These are phyloP conservation scores for Monascus purpureus DNA, from an alignment of 495 filamentous ascomycete genomes.

Conservation along the genomic window DNA sequence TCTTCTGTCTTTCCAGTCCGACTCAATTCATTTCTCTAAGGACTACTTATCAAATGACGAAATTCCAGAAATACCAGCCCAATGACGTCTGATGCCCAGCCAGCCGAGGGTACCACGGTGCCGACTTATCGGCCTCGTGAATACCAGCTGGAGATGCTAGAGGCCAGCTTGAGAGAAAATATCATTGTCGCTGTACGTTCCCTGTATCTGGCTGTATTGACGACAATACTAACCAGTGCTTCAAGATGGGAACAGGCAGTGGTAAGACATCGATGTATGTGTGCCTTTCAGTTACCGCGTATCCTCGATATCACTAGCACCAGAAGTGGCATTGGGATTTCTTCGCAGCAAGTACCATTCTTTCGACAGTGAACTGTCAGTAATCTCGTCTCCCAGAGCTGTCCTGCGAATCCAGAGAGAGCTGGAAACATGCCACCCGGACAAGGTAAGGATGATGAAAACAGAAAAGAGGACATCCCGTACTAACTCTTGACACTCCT, in stretches of 20 bases:
- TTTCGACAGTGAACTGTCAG: background rate
- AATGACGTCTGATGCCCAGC: no score
- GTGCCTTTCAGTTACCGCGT: background rate
- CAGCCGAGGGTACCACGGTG: no score
- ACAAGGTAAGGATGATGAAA: conserved; percentile 41
- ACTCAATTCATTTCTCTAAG: no score
- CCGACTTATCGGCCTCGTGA: conserved; percentile 37
- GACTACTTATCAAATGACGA: no score
- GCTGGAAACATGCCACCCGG: conserved; percentile 43
- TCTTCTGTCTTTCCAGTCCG: no score
- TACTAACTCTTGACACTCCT: background rate
- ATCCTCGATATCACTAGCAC: background rate
- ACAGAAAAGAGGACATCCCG: background rate
- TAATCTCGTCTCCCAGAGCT: conserved; percentile 35
- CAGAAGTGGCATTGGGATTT: conserved; percentile 1
- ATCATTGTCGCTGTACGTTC: conserved; percentile 66
- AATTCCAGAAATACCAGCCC: no score
- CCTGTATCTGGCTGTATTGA: background rate
- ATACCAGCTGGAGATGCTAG: conserved; percentile 88
- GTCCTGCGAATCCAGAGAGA: conserved; percentile 62
- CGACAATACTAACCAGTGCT: background rate
- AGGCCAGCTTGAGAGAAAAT: conserved; percentile 63
- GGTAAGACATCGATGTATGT: conserved; percentile 86
- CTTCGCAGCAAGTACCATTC: no score
- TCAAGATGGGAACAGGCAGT: conserved; percentile 82